Evolutionary conservation across 805 yeast genomes (phyloP).

Genomic region (Cyberlindnera euphorbiae): DNA sequence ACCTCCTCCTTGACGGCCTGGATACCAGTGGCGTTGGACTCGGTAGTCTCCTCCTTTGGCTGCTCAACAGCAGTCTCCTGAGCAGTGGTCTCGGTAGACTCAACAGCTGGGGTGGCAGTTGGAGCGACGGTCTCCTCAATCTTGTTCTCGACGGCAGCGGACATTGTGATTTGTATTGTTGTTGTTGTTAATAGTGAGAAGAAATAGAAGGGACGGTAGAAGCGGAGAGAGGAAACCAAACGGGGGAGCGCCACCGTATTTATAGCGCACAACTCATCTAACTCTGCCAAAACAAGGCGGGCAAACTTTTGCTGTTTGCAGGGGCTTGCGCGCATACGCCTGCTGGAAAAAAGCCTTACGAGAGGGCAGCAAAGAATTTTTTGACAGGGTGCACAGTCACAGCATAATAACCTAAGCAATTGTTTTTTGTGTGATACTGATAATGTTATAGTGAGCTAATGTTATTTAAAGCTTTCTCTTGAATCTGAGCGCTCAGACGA

Average conservation of each 20-base stretch:
- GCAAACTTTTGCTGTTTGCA: neutral
- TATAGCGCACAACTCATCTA: constrained; percentile 2
- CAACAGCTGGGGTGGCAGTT: constrained; percentile 11
- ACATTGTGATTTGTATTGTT: constrained; percentile 9
- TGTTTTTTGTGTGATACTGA: too few species aligned
- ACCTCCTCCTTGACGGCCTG: constrained; percentile 14
- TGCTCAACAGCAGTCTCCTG: constrained; percentile 12
- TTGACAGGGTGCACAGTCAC: neutral
- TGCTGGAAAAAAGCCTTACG: constrained; percentile 1
- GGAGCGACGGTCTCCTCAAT: constrained; percentile 18
- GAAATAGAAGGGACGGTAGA: constrained; percentile 1
- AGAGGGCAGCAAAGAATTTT: neutral
- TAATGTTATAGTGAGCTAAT: too few species aligned
- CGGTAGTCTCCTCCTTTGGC: constrained; percentile 10
- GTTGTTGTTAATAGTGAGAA: neutral
- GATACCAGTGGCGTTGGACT: constrained; percentile 12
- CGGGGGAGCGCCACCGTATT: constrained; percentile 3
- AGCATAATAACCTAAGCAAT: too few species aligned
- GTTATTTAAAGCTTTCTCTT: too few species aligned
- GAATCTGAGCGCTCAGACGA: too few species aligned
- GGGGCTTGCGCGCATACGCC: neutral
- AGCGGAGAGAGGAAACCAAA: neutral
- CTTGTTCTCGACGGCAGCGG: constrained; percentile 22
- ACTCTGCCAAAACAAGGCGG: constrained; percentile 13
- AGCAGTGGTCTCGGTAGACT: constrained; percentile 15